Percentiles rank a stretch among this genome's conserved stretches.
phyloP scores from a whole-genome alignment of 306 rosid species.

The Ochetophila trinervis region DNA sequence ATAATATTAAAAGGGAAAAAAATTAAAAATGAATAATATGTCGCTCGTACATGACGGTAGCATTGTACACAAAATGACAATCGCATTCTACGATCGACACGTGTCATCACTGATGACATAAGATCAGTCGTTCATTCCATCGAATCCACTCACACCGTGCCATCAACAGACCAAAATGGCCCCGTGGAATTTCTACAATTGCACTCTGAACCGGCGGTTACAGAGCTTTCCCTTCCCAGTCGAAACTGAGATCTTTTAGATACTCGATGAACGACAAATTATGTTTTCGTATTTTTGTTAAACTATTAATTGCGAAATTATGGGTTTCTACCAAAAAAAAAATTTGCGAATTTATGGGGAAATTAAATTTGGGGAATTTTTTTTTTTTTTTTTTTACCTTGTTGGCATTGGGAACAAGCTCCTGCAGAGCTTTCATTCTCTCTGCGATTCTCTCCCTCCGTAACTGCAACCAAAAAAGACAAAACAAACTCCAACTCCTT shows the following conservation, averaged over 20 bases:
- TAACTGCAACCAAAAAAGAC: constrained; percentile 51
- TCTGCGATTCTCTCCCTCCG: constrained; percentile 98
- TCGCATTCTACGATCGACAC: not conserved
- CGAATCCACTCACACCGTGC: too few species aligned
- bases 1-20: too few species aligned
- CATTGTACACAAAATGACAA: not conserved
- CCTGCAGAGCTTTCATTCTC: constrained; percentile 96
- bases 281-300: not conserved
- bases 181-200: not conserved
- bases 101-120: not conserved
- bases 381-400: too few species aligned
- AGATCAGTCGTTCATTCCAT: too few species aligned
- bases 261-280: not conserved
- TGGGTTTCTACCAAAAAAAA: too few species aligned
- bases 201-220: not conserved
- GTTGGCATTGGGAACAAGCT: constrained; percentile 94
- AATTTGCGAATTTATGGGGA: too few species aligned
- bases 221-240: not conserved
- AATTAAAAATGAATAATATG: not conserved
- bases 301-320: not conserved
- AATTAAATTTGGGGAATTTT: too few species aligned
- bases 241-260: not conserved
- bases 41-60: not conserved
- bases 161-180: constrained; percentile 6
- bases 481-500: not conserved